These are phyloP conservation scores for Xylariales sp. DNA, from an alignment of 2,329 filamentous ascomycete genomes.

Conservation along the genomic window DNA sequence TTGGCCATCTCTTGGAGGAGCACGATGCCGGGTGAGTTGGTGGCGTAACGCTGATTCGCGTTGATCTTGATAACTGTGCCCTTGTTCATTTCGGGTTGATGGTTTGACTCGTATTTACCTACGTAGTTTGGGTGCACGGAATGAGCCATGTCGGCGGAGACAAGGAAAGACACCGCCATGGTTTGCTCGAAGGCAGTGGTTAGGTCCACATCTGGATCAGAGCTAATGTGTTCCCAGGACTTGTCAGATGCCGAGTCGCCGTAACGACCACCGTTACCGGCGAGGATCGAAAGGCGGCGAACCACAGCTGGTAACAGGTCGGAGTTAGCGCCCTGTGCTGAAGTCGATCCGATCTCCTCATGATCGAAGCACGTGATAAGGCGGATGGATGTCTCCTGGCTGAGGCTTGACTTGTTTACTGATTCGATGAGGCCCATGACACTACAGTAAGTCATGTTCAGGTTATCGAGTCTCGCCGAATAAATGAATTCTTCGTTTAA, in stretches of 20 bases:
- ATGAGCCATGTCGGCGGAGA: constrained; percentile 98
- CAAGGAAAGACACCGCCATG: constrained; percentile 87
- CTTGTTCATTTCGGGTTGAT: constrained; percentile 95
- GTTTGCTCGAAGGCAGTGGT: constrained; percentile 94
- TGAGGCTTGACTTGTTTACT: constrained; percentile 71
- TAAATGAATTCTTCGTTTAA: constrained; percentile 95
- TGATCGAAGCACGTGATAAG: constrained; percentile 97
- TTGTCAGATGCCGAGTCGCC: constrained; percentile 65
- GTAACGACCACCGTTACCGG: constrained; percentile 64
- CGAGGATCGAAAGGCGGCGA: constrained; percentile 84
- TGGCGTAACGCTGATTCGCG: constrained; percentile 96
- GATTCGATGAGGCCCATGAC: constrained; percentile 87
- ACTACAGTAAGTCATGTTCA: constrained; percentile 96
- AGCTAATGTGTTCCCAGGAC: constrained; percentile 69
- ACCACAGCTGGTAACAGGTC: constrained; percentile 90
- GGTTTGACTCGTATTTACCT: constrained; percentile 89
- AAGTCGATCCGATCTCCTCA: constrained; percentile 94
- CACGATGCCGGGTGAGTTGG: constrained; percentile 94
- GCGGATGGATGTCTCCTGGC: constrained; percentile 83
- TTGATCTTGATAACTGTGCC: constrained; percentile 98
- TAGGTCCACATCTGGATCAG: constrained; percentile 68
- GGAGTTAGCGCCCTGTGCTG: constrained; percentile 92
- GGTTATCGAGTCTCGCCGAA: constrained; percentile 93
- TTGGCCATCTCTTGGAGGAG: constrained; percentile 88
- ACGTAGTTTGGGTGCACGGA: constrained; percentile 95